A percentile compares a stretch with the other conserved stretches of the same genome.
Conservation (phyloP, 1,284 basidiomycete genomes). For the Leccinum griseonigrum region DNA sequence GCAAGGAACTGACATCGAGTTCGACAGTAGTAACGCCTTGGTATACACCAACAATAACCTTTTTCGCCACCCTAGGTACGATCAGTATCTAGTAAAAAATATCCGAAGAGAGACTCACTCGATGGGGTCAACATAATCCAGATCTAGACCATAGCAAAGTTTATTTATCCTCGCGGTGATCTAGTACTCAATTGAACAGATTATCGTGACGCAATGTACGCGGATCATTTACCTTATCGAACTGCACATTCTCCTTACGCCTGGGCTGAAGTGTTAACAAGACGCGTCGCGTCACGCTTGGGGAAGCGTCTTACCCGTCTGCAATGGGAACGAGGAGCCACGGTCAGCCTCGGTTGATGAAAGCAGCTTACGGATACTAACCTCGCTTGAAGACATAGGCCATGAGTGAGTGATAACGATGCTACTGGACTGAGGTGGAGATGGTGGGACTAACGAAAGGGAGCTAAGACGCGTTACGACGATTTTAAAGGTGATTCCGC, state of each 20-base stretch:
- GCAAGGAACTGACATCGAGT: constrained; percentile 71
- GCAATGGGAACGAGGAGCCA: constrained; percentile 17
- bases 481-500: constrained; percentile 29
- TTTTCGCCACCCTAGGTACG: constrained; percentile 74
- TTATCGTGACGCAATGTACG: not conserved
- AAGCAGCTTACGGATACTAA: constrained; percentile 33
- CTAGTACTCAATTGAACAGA: constrained; percentile 38
- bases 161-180: constrained; percentile 92
- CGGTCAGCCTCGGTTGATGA: constrained; percentile 8
- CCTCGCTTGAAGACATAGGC: constrained; percentile 77
- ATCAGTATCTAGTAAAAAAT: constrained; percentile 7
- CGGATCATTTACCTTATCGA: constrained; percentile 67
- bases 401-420: constrained; percentile 37
- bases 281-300: constrained; percentile 34
- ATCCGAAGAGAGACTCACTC: constrained; percentile 54
- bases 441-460: constrained; percentile 35
- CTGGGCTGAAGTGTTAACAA: constrained; percentile 36
- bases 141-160: constrained; percentile 96
- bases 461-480: constrained; percentile 27
- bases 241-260: constrained; percentile 84
- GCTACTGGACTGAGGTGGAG: constrained; percentile 14
- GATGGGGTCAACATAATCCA: constrained; percentile 91
- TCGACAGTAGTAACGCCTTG: constrained; percentile 97
- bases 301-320: constrained; percentile 59
- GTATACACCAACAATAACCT: constrained; percentile 95